Base-by-base conservation (phyloP, 2,329 filamentous ascomycete genomes). In the Fusarium sarcochroum region DNA sequence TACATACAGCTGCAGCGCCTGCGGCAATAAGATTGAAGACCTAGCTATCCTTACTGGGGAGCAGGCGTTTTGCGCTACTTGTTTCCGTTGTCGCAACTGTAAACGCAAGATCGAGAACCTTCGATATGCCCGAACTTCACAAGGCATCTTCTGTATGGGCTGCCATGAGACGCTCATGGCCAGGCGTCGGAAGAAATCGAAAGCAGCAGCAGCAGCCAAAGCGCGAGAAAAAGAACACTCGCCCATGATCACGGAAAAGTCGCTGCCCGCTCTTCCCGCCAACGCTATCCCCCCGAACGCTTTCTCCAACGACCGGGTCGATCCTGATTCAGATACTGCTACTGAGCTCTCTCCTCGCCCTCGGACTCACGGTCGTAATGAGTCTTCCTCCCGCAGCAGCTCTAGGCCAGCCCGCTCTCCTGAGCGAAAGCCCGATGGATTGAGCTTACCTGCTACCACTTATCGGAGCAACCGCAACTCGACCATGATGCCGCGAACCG, bases 121-220 rank as follows among this genome's bases (percentile, higher is more conserved):
- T 69, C 91, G 95, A 78, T 99, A 98, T 88, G 96, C 96, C 55
- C 90, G 96, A 76, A 99, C 96, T 2, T 98, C 95, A 9, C 96
- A 98, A 80, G 96, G 96, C 63, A 99, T 99, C 73, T 98, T 99
- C 78, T 99, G 96, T 83, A 99, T 99, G 96, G 94, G 91, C 76
- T 99, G 96, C 78, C 96, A 99, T 77, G 96, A 99, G 80, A 96
- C 93, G 27, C 82, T 99, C 53, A 98, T 98, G 94, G 93, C 95
- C 49, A 87, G 95, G 68, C 88, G 95, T 69, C 88, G 93, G 75
- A 98, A 98, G 82, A 94, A 93, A 79, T 90, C 91, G 38, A 94
- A 93, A 79, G 87, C 90, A 52, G 85, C 87, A 41, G 85, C 86
- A 1, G 76, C 78, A 18, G 85, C 87, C 48, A 90, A 90, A 73